These are phyloP conservation scores for Polytolypa hystricis DNA, from an alignment of 2,329 filamentous ascomycete genomes.

Conservation along the genomic window DNA sequence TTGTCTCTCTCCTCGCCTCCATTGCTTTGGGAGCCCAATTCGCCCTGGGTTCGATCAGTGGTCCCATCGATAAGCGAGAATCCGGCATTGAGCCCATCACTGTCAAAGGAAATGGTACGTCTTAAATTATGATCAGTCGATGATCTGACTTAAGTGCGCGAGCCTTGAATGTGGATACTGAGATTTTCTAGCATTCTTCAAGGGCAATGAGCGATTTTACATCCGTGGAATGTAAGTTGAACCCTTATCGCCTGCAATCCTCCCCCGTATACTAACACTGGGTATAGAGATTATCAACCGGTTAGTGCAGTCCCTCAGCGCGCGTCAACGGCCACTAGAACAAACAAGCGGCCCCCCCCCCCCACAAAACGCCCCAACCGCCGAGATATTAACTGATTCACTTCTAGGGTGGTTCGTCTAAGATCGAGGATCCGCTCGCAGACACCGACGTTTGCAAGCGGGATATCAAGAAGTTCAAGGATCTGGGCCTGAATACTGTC, in stretches of 20 bases:
- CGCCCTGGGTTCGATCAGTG: constrained; percentile 35
- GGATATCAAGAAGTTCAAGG: constrained; percentile 71
- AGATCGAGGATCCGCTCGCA: constrained; percentile 62
- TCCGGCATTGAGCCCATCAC: constrained; percentile 44
- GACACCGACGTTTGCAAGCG: constrained; percentile 60
- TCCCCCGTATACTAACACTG: constrained; percentile 50
- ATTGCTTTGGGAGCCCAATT: constrained; percentile 37
- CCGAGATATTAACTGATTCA: neutral
- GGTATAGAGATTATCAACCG: constrained; percentile 49
- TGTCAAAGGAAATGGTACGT: constrained; percentile 50
- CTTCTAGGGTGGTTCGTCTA: constrained; percentile 45
- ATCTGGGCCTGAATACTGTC: constrained; percentile 79
- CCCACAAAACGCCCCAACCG: too few relatives aligned
- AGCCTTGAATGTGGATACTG: too few relatives aligned
- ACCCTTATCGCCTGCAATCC: neutral
- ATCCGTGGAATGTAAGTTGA: constrained; percentile 33
- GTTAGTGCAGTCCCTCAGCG: constrained; percentile 23
- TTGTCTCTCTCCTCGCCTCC: constrained; percentile 35
- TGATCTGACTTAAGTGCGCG: too few relatives aligned
- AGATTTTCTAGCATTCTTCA: constrained; percentile 50
- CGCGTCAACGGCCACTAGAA: neutral
- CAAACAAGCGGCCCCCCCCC: too few relatives aligned
- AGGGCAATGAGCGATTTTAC: constrained; percentile 47
- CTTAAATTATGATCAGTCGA: too few relatives aligned
- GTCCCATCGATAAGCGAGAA: constrained; percentile 31